Evolutionary conservation across 2,329 filamentous ascomycete genomes (phyloP).

Genomic region (Spiromastix sp.): DNA sequence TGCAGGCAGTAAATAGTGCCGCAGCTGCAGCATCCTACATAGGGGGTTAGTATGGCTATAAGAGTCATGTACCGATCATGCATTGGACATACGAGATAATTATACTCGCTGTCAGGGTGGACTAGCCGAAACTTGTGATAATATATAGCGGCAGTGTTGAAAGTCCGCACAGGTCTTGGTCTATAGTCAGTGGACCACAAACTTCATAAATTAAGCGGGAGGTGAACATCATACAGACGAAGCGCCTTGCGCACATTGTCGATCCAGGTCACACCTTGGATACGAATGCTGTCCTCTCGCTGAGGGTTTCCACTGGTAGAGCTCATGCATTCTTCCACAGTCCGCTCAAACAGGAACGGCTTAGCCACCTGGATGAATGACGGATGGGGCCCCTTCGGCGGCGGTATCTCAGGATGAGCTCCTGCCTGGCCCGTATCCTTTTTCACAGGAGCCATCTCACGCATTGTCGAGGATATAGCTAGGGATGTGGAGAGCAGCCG

Average conservation of each 20-base stretch:
- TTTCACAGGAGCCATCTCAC: constrained; percentile 8
- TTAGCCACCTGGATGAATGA: constrained; percentile 55
- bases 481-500: too few relatives aligned
- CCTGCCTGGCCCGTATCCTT: constrained; percentile 5
- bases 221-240: constrained; percentile 54
- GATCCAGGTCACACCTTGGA: constrained; percentile 83
- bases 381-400: constrained; percentile 44
- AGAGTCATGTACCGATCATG: not conserved
- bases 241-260: constrained; percentile 71
- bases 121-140: constrained; percentile 88
- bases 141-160: constrained; percentile 81
- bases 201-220: constrained; percentile 4
- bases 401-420: constrained; percentile 1
- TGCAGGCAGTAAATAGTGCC: constrained; percentile 84
- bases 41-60: constrained; percentile 4
- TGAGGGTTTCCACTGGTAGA: constrained; percentile 62
- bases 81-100: constrained; percentile 43
- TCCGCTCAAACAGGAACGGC: constrained; percentile 75
- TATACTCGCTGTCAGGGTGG: constrained; percentile 77
- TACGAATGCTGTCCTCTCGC: constrained; percentile 66
- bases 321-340: constrained; percentile 61
- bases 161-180: constrained; percentile 75
- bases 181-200: too few relatives aligned
- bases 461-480: too few relatives aligned
- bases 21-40: constrained; percentile 72